Conservation (phyloP, 78 protist species). For the Pigoraptor vietnamica region DNA sequence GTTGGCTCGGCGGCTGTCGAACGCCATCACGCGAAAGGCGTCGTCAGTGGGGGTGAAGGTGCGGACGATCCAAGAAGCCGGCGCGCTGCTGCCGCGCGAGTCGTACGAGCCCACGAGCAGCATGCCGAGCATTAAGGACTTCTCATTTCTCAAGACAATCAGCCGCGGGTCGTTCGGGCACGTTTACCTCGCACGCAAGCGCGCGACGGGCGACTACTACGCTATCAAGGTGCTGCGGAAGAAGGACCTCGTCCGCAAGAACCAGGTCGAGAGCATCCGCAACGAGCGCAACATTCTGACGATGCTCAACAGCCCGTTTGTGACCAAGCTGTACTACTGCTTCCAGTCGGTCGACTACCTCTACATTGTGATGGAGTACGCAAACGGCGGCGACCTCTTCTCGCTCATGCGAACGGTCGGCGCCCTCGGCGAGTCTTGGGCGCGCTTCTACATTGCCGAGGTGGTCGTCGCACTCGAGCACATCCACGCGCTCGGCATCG, state of each 20-base stretch:
- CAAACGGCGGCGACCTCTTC: conserved; percentile 20
- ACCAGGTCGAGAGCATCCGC: conserved; percentile 25
- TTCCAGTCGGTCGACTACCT: conserved; percentile 39
- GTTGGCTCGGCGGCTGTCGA: background rate
- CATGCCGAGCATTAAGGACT: conserved; percentile 32
- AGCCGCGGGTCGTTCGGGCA: conserved; percentile 64
- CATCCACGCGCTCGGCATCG: conserved; percentile 43
- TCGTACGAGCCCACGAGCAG: background rate
- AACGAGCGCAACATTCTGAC: conserved; percentile 51
- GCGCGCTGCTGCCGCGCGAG: background rate
- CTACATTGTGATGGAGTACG: conserved; percentile 38
- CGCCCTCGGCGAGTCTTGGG: background rate
- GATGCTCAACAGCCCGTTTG: conserved; percentile 19
- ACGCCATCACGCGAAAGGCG: background rate
- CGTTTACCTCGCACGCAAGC: conserved; percentile 74
- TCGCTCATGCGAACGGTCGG: background rate
- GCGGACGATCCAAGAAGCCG: no score
- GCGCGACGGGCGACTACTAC: conserved; percentile 66
- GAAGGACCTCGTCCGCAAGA: conserved; percentile 56
- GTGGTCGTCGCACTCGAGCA: conserved; percentile 54
- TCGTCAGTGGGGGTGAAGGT: background rate
- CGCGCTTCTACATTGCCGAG: conserved; percentile 55
- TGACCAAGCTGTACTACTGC: conserved; percentile 42
- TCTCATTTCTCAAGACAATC: conserved; percentile 61
- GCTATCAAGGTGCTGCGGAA: conserved; percentile 85